Conservation (phyloP, 2,329 filamentous ascomycete species). For the Alternaria hordeiaustralica region DNA sequence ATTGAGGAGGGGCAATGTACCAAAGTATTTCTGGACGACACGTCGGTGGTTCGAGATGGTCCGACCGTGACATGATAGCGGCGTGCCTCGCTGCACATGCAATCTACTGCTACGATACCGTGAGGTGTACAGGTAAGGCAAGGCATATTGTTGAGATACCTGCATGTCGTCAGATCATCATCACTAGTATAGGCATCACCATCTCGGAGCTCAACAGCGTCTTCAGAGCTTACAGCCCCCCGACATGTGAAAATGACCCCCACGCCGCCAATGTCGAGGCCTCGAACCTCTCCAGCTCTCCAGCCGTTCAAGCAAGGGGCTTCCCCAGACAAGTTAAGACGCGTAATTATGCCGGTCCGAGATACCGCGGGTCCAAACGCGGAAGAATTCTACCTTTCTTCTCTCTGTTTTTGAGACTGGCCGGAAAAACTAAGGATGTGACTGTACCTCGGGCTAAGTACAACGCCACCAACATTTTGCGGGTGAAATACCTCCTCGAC, state of each 20-base stretch:
- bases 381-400: neutral
- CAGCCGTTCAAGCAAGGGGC: neutral
- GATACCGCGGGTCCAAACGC: neutral
- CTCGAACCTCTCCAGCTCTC: neutral
- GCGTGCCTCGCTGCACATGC: neutral
- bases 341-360: neutral
- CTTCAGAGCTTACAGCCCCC: neutral
- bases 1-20: slow-evolving; percentile 7
- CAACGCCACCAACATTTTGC: neutral
- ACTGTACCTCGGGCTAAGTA: slow-evolving; percentile 18
- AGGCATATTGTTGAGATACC: slow-evolving; percentile 8
- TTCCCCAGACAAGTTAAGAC: neutral
- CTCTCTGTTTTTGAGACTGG: neutral
- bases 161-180: slow-evolving; percentile 9
- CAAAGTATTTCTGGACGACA: slow-evolving; percentile 7
- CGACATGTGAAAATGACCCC: slow-evolving; percentile 6
- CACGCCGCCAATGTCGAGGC: neutral
- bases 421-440: slow-evolving; percentile 1
- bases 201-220: neutral
- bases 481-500: slow-evolving; percentile 10
- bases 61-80: neutral
- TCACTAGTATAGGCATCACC: neutral
- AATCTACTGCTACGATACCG: neutral
- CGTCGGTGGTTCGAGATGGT: neutral
- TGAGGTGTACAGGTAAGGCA: neutral